Conservation (phyloP, 768 basidiomycete species). For the Lactarius psammicola region DNA sequence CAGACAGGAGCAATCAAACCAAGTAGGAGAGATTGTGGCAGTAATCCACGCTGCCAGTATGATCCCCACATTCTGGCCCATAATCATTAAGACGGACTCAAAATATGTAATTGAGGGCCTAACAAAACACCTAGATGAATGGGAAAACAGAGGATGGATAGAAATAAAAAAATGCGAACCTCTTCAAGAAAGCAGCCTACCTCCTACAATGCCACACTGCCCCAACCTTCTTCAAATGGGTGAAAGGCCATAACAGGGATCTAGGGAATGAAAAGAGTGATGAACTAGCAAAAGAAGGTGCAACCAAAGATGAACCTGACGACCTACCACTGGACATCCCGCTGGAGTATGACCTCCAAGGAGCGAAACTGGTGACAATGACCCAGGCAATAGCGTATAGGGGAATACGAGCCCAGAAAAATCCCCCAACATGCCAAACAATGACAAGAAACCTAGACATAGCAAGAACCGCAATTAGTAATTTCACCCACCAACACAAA, state of each 20-base stretch:
- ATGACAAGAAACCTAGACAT: too few relatives aligned
- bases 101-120: background rate
- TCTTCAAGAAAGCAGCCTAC: constrained; percentile 4
- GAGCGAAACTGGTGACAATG: too few relatives aligned
- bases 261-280: background rate
- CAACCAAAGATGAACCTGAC: background rate
- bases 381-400: too few relatives aligned
- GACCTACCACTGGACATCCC: too few relatives aligned
- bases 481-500: too few relatives aligned
- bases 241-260: background rate
- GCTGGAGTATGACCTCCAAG: too few relatives aligned
- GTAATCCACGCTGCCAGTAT: background rate
- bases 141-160: constrained; percentile 13
- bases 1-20: background rate
- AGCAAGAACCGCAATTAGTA: too few relatives aligned
- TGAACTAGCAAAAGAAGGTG: background rate
- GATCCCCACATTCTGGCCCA: too few relatives aligned
- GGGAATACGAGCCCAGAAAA: too few relatives aligned
- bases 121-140: background rate
- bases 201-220: background rate
- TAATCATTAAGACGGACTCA: background rate
- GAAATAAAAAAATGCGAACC: background rate
- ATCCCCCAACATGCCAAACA: too few relatives aligned
- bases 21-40: background rate
- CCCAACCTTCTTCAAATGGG: background rate